A percentile compares a stretch with the other conserved stretches of the same genome.
These are phyloP conservation scores for Aspergillus quadrilineatus DNA, from an alignment of 2,329 filamentous ascomycete genomes.

Conservation along the genomic window DNA sequence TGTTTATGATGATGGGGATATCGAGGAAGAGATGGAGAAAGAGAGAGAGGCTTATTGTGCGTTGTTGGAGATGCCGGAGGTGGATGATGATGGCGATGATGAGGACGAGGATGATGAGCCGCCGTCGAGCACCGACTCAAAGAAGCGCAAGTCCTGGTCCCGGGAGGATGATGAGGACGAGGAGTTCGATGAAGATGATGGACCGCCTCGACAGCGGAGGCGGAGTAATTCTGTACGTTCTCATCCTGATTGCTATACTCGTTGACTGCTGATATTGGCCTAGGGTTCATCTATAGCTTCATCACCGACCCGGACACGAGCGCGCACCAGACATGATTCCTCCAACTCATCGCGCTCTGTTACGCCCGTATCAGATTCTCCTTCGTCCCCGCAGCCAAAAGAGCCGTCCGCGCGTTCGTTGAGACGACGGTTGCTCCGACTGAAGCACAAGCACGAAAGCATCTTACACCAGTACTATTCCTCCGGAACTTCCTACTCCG, in stretches of 20 bases:
- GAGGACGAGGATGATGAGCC: slow-evolving; percentile 58
- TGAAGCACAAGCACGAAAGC: slow-evolving; percentile 74
- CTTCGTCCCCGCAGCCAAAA: slow-evolving; percentile 47
- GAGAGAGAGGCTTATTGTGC: slow-evolving; percentile 82
- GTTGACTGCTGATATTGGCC: slow-evolving; percentile 14
- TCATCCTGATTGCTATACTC: neutral
- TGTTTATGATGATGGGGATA: slow-evolving; percentile 94
- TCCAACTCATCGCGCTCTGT: slow-evolving; percentile 49
- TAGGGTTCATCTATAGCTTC: slow-evolving; percentile 43
- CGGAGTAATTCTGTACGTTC: slow-evolving; percentile 77
- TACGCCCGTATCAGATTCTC: slow-evolving; percentile 43
- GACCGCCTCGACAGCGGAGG: slow-evolving; percentile 74
- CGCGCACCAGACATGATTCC: slow-evolving; percentile 37
- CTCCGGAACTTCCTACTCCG: slow-evolving; percentile 84
- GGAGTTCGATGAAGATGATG: slow-evolving; percentile 66
- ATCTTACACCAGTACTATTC: slow-evolving; percentile 81
- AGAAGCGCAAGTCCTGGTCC: slow-evolving; percentile 79
- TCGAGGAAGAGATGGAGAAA: slow-evolving; percentile 72
- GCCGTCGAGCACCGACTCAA: slow-evolving; percentile 37
- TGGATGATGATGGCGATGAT: slow-evolving; percentile 71
- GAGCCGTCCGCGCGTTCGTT: slow-evolving; percentile 70
- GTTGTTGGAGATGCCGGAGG: slow-evolving; percentile 85
- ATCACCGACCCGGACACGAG: slow-evolving; percentile 44
- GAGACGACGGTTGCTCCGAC: slow-evolving; percentile 68
- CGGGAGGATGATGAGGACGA: slow-evolving; percentile 67